A percentile compares a stretch with the other conserved stretches of the same genome.
These are phyloP conservation scores for Colletotrichum cereale DNA, from an alignment of 2,329 filamentous ascomycete genomes.

Conservation along the genomic window DNA sequence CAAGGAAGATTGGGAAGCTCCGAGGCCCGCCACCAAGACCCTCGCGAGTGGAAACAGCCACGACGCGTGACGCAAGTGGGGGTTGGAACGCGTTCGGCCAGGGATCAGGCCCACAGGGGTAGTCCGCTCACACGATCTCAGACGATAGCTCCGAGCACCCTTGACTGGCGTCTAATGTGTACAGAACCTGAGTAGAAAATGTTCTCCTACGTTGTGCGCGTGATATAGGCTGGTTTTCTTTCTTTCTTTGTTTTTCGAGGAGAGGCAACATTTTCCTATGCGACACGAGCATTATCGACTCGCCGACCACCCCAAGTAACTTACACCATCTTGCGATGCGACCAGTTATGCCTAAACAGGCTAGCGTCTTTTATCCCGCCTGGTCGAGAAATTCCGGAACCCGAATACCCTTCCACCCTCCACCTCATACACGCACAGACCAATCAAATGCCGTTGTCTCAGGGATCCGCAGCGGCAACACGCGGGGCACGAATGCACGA, in stretches of 20 bases:
- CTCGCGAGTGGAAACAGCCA: constrained; percentile 24
- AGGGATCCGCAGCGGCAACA: constrained; percentile 16
- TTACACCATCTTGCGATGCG: neutral
- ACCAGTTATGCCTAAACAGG: neutral
- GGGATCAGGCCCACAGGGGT: constrained; percentile 14
- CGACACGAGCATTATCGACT: neutral
- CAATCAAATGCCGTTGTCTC: neutral
- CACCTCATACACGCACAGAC: constrained; percentile 16
- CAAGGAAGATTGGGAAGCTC: constrained; percentile 25
- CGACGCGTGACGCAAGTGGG: constrained; percentile 34
- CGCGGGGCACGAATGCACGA: constrained; percentile 25
- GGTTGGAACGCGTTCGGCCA: constrained; percentile 24
- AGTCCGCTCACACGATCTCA: constrained; percentile 32
- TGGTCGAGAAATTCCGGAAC: neutral
- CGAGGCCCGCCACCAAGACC: constrained; percentile 27
- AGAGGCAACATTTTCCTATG: neutral
- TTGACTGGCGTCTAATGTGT: neutral
- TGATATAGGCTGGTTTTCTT: fast-evolving
- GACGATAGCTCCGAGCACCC: constrained; percentile 35
- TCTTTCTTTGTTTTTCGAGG: no score
- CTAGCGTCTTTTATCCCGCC: constrained; percentile 1
- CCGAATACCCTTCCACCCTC: constrained; percentile 1
- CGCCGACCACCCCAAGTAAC: neutral
- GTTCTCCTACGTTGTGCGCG: neutral
- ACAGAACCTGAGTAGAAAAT: no score